Base-by-base conservation (phyloP, 805 yeast species). In the Metschnikowia orientalis region DNA sequence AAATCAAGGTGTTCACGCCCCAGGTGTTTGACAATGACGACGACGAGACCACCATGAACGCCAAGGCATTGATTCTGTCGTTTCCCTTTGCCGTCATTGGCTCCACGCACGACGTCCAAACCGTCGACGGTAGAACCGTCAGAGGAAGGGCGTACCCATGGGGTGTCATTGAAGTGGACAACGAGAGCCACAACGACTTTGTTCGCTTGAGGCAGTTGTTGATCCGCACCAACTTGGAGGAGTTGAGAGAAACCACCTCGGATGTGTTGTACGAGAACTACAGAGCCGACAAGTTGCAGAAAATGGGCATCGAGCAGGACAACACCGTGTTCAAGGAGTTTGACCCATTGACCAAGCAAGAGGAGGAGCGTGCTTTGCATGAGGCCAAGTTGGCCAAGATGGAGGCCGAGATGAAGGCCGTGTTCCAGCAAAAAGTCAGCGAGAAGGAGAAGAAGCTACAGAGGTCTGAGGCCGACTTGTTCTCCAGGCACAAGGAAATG, bases 361-460 rank as follows among this genome's bases (percentile, higher is more conserved):
- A 83, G 61, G 97, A 92, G 64, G 97, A 92, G 63, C 81, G 84
- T 53, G 80, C 82, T 21, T 71, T 86, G 54, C 97, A 92, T 58
- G 96, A 87, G 65, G 95, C 95, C 42, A 88, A 90, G 57, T 72
- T 92, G 51, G 82, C 89, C 37, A 87, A 86, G 69, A 77, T 92
- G 81, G 97, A 92, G 67, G 76, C 87, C 24, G 97, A 92, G 64
- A 88, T 92, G 97, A 89, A 90, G 67, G 72, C 80, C 17, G 95
- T 92, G 35, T 92, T 92, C 78, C 95, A 89, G 66, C 92, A 85
- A 55, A 92, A 92, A 69, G 98, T 92, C 19, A 69, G 82, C 38
- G 96, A 89, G 64, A 94, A 92, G 78, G 99, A 92, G 63, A 86
- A 88, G 74, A 90, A 90, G 68, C 75, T 92, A 56, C 95, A 89